Conservation (phyloP, 108 stramenopile genomes). For the Hondaea fermentalgiana region DNA sequence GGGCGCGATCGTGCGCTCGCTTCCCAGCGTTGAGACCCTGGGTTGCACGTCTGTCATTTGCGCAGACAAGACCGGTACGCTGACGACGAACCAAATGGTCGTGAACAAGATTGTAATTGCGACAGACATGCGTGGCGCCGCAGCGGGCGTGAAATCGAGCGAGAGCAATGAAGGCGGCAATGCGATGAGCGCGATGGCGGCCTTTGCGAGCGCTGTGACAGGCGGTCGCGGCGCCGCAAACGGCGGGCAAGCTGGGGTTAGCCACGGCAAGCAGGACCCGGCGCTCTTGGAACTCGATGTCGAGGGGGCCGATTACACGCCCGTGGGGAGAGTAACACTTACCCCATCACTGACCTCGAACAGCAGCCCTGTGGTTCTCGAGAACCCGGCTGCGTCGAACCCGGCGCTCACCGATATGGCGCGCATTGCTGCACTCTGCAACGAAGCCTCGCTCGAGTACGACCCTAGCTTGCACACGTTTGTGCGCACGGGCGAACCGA, state of each 20-base stretch:
- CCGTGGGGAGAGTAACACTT: slow-evolving; percentile 23
- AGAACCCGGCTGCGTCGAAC: not conserved
- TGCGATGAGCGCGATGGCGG: not conserved
- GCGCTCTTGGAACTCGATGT: slow-evolving; percentile 26
- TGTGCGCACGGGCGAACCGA: slow-evolving; percentile 83
- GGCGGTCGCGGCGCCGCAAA: not conserved
- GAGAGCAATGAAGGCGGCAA: not conserved
- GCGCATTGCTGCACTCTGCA: slow-evolving; percentile 36
- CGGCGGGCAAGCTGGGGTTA: not conserved
- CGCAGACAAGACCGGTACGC: slow-evolving; percentile 93
- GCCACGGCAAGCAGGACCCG: slow-evolving; percentile 16
- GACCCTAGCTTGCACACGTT: slow-evolving; percentile 32
- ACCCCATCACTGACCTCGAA: not conserved
- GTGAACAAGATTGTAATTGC: slow-evolving; percentile 39
- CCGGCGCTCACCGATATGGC: slow-evolving; percentile 40
- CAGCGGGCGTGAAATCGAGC: not conserved
- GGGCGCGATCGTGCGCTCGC: slow-evolving; percentile 80
- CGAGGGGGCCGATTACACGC: slow-evolving; percentile 40
- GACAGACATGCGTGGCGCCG: not conserved
- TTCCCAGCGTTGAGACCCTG: slow-evolving; percentile 87
- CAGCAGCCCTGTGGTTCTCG: not conserved
- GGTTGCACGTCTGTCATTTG: slow-evolving; percentile 86
- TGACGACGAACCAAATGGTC: slow-evolving; percentile 93
- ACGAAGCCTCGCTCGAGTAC: slow-evolving; percentile 41
- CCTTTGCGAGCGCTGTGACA: not conserved